These are phyloP conservation scores for Arthroderma sp. DNA, from an alignment of 2,329 filamentous ascomycete species.

Conservation along the genomic window DNA sequence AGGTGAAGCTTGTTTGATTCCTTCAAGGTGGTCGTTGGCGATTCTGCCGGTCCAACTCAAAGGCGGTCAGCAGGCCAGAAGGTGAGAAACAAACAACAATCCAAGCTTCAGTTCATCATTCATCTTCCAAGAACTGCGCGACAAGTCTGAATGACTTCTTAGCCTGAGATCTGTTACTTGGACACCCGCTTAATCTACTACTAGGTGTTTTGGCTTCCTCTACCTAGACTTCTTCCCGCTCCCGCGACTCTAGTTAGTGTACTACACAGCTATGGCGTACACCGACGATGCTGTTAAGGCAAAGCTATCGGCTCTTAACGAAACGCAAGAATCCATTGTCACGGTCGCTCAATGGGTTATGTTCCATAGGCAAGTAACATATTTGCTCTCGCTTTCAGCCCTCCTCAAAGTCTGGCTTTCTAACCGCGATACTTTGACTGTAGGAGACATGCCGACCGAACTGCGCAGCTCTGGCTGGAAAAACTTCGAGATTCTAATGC, in stretches of 20 bases:
- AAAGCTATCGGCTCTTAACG: constrained; percentile 88
- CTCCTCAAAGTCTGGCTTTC: background rate
- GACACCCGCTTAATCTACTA: no score
- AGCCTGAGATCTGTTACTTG: no score
- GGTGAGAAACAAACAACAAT: no score
- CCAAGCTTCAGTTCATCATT: no score
- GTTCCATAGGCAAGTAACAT: constrained; percentile 71
- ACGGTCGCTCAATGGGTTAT: constrained; percentile 98
- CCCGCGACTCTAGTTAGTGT: no score
- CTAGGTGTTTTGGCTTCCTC: background rate
- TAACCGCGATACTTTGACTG: constrained; percentile 5
- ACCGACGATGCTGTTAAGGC: constrained; percentile 90
- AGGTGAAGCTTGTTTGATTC: no score
- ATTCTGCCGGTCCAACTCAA: no score
- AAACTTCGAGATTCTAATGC: constrained; percentile 76
- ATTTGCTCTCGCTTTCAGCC: background rate
- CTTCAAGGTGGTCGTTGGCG: no score
- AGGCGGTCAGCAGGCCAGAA: no score
- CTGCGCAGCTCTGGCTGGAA: constrained; percentile 82
- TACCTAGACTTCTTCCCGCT: background rate
- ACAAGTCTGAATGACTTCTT: no score
- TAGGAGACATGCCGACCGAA: constrained; percentile 84
- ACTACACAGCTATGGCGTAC: no score
- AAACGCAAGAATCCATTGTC: constrained; percentile 93
- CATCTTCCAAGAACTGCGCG: no score